Base-by-base conservation (phyloP, 306 rosid genomes). In the Rosa lucieae region DNA sequence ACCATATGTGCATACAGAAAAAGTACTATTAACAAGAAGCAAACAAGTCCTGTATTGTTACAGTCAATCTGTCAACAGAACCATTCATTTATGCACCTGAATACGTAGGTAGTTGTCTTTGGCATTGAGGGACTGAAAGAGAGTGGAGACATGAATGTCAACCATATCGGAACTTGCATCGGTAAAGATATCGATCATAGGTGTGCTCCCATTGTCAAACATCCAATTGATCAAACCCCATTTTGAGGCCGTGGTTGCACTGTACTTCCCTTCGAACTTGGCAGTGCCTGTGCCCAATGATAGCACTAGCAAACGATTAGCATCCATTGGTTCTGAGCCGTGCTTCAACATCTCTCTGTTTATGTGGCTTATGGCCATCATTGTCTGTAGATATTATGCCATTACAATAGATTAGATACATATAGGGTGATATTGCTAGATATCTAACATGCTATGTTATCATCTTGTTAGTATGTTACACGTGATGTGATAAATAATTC, bases 101-200 rank as follows among this genome's bases (percentile, higher is more conserved):
- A 87, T 79, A 2, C 90, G 90, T 11, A 87, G 84, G 75, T 84
- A 87, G 39, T 82, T 87, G 10, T 80, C 23, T 48, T 66, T 70
- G 63, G 26, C 0, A 15, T 72, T 9, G n/a, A 20, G 12, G 5
- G 85, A 80, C 26, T 84, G 85, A 29, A 87, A 87, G 32, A 84
- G 61, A 17, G 88, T 77, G 55, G 88, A 87, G 11, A 84, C 82
- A 17, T 73, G 86, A 76, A 80, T 73, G n/a, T 87, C 88, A 6
- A 84, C 90, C 74, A 87, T 78, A 58, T 87, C 90, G 2, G 88
- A 73, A 51, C 86, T 77, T 1, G 88, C 88, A 73, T 87, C 83
- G 1, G 48, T 3, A 17, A 48, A 84, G 48, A 82, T 46, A 21
- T 87, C 86, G 29, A 82, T 13, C 8, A 87, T 37, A 9, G 88